Evolutionary conservation across 805 yeast species (phyloP), one percentile per base, ranked within the genome.

Genomic region (Pichia membranifaciens): DNA sequence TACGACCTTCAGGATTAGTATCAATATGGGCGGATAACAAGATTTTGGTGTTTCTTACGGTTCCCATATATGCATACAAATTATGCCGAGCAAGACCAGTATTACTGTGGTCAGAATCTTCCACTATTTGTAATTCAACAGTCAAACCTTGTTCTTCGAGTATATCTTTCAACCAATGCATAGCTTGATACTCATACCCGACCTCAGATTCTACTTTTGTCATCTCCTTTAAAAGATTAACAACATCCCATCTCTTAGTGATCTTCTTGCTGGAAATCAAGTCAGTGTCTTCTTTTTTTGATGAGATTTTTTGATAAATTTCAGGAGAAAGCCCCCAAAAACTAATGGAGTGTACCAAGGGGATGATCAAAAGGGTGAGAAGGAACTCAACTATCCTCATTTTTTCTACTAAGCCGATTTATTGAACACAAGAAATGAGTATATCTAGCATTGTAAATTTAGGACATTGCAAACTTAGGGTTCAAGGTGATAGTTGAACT

Each of bases 11-110:
- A 12, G 86, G 87, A 13, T 82, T 87, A 0, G 87, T 82, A 55
- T 82, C 87, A 25, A 81, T 74, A 56, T 82, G 87, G n/a, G 84
- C 74, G 1, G 85, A 78, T 28, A 81, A 54, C 5, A 46, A 29
- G 2, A 78, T 73, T 45, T 61, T 68, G 16, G 80, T 72, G 52
- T 76, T 57, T 50, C 79, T 69, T n/a, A 58, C 55, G 1, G 53
- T 45, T 1, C 81, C 79, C 12, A 61, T 49, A 56, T 79, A 81
- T 6, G 84, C 85, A 55, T 74, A 82, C 29, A 82, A 64, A 55
- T 81, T 46, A 3, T 46, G n/a, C 43, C 49, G 32, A 1, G 28
- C 42, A 20, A 16, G 8, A 25, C 34, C 47, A 5, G 32, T 28
- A 3, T 2, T 17, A 16, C 43, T 39, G 5, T 16, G 15, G 6